Evolutionary conservation across 1,284 basidiomycete species (phyloP), one percentile per base, ranked within the genome.

Genomic region (Ceratobasidium sp.): DNA sequence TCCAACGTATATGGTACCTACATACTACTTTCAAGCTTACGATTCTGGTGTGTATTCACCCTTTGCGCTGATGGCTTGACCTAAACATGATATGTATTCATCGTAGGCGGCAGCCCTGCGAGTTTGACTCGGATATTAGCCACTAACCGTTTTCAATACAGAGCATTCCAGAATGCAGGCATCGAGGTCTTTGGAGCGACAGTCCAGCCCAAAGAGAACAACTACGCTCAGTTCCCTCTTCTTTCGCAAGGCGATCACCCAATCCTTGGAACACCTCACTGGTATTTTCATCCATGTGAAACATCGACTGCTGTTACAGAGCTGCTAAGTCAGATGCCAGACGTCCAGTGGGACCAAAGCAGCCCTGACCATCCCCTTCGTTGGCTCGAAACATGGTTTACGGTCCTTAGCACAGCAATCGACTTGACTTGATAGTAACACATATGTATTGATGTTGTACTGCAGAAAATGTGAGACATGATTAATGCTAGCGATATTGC

Each of bases 201-300:
- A 13, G 26, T 73, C 17, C 69, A 73, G 26, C 69, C 69, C 6
- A 58, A 39, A 47, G 56, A 61, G 28, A 61, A 35, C 10, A 31
- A 42, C 54, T 49, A 78, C 23, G 86, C 89, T 0, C 82, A 88
- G 1, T 92, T 94, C 80, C 92, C 94, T 20, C 83, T 95, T 37
- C 83, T 96, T 15, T 93, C 93, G 4, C 92, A 94, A 80, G 93
- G 92, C 20, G 94, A 96, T 76, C 94, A 95, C 81, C 94, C 93
- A 0, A 89, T 87, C 2, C 85, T 92, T 23, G 90, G 89, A 20
- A 89, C 85, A 8, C 90, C 91, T 13, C 90, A 89, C 75, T 96
- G 93, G 93, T 94, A 91, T 81, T 84, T 96, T 53, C 94, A 96
- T 81, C 94, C 94, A 7, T 96, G 94, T 81, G 90, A 93, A 82